Evolutionary conservation across 2,329 filamentous ascomycete genomes (phyloP).

Genomic region (Xylariaceae sp.): DNA sequence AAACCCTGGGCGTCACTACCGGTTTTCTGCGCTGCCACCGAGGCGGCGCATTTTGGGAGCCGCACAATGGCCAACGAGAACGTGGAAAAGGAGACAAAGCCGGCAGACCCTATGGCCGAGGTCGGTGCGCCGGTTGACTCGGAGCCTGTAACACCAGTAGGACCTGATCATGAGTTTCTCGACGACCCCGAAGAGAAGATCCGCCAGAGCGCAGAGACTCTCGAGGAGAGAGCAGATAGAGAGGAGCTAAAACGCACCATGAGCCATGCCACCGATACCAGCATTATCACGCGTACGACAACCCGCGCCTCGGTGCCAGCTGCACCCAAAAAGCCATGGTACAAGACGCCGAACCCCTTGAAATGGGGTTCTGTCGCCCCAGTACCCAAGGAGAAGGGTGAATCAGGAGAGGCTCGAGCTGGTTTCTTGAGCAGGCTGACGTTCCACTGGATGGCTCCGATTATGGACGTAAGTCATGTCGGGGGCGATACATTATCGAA

Average conservation of each 20-base stretch:
- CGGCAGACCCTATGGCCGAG: conserved; percentile 22
- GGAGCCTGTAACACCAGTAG: conserved; percentile 16
- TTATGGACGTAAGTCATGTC: conserved; percentile 66
- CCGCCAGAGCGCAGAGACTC: conserved; percentile 22
- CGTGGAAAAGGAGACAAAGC: conserved; percentile 25
- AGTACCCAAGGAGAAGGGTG: conserved; percentile 48
- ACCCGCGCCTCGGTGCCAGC: conserved; percentile 28
- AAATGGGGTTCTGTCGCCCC: conserved; percentile 55
- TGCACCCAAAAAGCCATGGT: conserved; percentile 54
- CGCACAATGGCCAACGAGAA: conserved; percentile 25
- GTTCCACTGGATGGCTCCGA: conserved; percentile 85
- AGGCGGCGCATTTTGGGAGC: no score
- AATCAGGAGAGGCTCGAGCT: conserved; percentile 69
- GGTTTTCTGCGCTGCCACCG: no score
- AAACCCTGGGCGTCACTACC: no score
- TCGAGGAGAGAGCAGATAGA: conserved; percentile 26
- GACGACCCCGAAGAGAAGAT: conserved; percentile 29
- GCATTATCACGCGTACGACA: conserved; percentile 44
- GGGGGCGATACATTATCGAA: not conserved
- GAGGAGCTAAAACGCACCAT: conserved; percentile 40
- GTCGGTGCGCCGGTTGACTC: conserved; percentile 18
- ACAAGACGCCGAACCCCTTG: conserved; percentile 58
- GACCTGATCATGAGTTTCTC: conserved; percentile 16
- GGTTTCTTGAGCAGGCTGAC: conserved; percentile 70
- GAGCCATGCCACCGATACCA: conserved; percentile 53